These are phyloP conservation scores for Aspergillus ruber DNA, from an alignment of 2,329 filamentous ascomycete species.

Conservation along the genomic window DNA sequence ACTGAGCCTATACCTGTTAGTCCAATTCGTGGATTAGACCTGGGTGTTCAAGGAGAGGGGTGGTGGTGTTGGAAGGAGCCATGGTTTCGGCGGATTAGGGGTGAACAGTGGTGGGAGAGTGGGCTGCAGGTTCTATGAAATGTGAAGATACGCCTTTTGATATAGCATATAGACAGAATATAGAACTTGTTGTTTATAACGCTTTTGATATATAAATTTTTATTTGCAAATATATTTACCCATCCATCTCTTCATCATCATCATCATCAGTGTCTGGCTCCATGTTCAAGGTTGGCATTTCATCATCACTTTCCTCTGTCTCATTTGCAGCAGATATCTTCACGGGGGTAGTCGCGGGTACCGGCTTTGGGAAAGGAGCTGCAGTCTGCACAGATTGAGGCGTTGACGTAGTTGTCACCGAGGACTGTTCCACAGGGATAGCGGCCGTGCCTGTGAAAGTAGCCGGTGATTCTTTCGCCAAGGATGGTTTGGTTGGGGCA, in stretches of 20 bases:
- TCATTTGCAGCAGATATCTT: constrained; percentile 6
- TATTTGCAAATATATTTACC: constrained; percentile 5
- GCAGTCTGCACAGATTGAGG: constrained; percentile 9
- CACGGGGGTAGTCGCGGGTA: constrained; percentile 1
- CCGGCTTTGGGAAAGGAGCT: constrained; percentile 2
- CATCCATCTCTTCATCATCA: constrained; percentile 32
- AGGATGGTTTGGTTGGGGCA: constrained; percentile 5
- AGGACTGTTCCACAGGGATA: constrained; percentile 7
- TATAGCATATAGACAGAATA: neutral
- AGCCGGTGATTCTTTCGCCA: constrained; percentile 9
- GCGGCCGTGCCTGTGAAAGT: constrained; percentile 12
- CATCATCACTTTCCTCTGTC: constrained; percentile 42
- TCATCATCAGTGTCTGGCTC: constrained; percentile 43
- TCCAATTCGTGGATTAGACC: constrained; percentile 57
- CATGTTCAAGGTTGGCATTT: constrained; percentile 44
- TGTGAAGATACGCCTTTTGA: neutral
- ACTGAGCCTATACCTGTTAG: constrained; percentile 78
- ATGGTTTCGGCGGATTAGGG: constrained; percentile 53
- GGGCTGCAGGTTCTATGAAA: constrained; percentile 36
- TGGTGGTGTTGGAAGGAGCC: constrained; percentile 62
- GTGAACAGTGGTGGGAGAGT: constrained; percentile 58
- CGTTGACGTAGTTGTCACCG: constrained; percentile 2
- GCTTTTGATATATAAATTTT: neutral
- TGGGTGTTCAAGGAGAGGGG: constrained; percentile 54
- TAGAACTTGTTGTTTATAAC: neutral